A percentile compares a stretch with the other conserved stretches of the same genome.
Conservation (phyloP, 371 early-diverging fungal genomes). For the Chytridium lagenaria region DNA sequence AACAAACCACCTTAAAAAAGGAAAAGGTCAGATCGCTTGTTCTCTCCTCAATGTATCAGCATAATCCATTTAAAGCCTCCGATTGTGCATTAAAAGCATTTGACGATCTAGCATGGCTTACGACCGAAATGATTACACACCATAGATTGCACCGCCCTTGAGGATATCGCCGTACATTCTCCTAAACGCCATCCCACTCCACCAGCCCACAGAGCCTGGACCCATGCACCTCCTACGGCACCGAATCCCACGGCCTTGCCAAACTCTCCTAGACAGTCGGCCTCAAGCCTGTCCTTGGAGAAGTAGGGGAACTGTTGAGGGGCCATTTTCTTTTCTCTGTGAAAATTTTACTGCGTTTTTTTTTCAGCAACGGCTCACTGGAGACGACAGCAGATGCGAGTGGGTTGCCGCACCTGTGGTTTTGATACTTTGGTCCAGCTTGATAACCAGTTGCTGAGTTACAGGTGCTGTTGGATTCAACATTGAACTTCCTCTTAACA, state of each 20-base stretch:
- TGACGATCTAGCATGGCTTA: too few species aligned
- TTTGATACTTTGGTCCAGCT: too few species aligned
- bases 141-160: background rate
- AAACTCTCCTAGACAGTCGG: background rate
- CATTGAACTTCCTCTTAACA: too few species aligned
- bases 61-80: too few species aligned
- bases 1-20: constrained; percentile 27
- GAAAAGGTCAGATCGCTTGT: too few species aligned
- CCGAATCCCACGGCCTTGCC: background rate
- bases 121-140: too few species aligned
- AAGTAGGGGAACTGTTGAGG: background rate
- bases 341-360: background rate
- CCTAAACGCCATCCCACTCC: constrained; percentile 5
- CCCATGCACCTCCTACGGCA: background rate
- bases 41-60: too few species aligned
- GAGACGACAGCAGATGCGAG: background rate
- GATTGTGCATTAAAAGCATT: too few species aligned
- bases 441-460: too few species aligned
- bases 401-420: background rate
- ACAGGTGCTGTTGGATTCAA: too few species aligned
- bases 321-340: background rate
- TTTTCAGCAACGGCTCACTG: background rate
- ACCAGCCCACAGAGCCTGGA: constrained; percentile 6
- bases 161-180: background rate
- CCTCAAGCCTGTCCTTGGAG: background rate